Base-by-base conservation (phyloP, 768 basidiomycete genomes). In the Tylopilus subfusipes region DNA sequence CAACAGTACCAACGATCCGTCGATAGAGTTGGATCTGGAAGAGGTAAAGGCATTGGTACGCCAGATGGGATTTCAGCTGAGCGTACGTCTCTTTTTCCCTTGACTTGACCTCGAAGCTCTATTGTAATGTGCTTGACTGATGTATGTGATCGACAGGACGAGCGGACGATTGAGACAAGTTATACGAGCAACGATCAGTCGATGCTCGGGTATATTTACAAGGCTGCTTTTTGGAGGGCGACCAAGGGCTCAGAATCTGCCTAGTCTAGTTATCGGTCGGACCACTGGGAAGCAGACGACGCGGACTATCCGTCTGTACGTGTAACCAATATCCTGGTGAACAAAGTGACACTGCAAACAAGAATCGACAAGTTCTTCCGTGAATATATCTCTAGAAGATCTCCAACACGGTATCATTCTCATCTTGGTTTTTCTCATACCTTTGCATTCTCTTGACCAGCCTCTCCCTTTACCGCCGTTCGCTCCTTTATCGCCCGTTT, bases 1-100 rank as follows among this genome's bases (percentile, higher is more conserved):
- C 70, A 93, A 91, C 65, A 78, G 68, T 51, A 82, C 83, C 39
- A 83, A 84, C 58, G 92, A 96, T 58, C 79, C 84, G 0, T 93
- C 90, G 1, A 78, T 98, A 33, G 95, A 98, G 71, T 77, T 98
- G 18, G 87, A 86, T 63, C 72, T 98, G n/a, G 89, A 91, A 54
- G 94, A 98, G 65, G 80, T 97, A 34, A 96, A 93, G 66, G 69
- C 71, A 0, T 78, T 98, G 7, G 86, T 84, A 2, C 76, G 76
- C 22, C 73, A 74, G 44, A 81, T 97, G 12, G 94, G 96, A 0
- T 96, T 98, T 60, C 84, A 85, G 59, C 74, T 98, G 52, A 80
- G 81, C 36, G 94, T 94, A 53, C 52, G 88, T 73, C 5, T 30
- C 36, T 27, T 53, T 21, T 9, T 12, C 47, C 31, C 7, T 19